These are phyloP conservation scores for Entonaema liquescens DNA, from an alignment of 495 filamentous ascomycete genomes.

Conservation along the genomic window DNA sequence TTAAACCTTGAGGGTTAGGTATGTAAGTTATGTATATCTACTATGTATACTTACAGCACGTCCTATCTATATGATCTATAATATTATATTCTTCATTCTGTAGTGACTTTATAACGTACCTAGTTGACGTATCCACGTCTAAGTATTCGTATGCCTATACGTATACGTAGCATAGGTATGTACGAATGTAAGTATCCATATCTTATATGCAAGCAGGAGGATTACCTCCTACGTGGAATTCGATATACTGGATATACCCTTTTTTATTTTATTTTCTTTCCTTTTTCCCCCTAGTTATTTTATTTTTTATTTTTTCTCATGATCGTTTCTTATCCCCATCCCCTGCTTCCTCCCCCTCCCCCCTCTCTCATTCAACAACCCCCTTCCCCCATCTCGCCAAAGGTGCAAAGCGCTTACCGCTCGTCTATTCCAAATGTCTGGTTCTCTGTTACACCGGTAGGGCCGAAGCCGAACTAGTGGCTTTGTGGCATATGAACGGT, in stretches of 20 bases:
- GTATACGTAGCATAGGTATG: neutral
- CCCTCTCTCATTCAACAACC: neutral
- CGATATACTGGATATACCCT: neutral
- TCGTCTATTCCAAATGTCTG: conserved; percentile 16
- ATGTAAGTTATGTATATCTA: conserved; percentile 21
- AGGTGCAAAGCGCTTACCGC: conserved; percentile 29
- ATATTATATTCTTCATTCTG: neutral
- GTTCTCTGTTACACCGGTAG: conserved; percentile 34
- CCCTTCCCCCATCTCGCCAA: neutral
- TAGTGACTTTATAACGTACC: neutral
- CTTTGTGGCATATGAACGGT: conserved; percentile 15
- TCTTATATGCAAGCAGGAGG: neutral
- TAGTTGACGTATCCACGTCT: neutral
- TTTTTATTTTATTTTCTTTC: too few species aligned
- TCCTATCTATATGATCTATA: neutral
- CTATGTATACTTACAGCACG: neutral
- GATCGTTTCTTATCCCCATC: neutral
- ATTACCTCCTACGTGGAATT: neutral
- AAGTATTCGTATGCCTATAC: neutral
- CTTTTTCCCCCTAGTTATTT: neutral
- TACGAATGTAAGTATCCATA: neutral
- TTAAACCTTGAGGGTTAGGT: conserved; percentile 32
- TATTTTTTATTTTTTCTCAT: neutral
- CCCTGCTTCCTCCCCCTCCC: neutral
- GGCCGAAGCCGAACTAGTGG: conserved; percentile 29